Evolutionary conservation across 768 basidiomycete genomes (phyloP).

Genomic region (Lanmaoa pseudosensibilis): DNA sequence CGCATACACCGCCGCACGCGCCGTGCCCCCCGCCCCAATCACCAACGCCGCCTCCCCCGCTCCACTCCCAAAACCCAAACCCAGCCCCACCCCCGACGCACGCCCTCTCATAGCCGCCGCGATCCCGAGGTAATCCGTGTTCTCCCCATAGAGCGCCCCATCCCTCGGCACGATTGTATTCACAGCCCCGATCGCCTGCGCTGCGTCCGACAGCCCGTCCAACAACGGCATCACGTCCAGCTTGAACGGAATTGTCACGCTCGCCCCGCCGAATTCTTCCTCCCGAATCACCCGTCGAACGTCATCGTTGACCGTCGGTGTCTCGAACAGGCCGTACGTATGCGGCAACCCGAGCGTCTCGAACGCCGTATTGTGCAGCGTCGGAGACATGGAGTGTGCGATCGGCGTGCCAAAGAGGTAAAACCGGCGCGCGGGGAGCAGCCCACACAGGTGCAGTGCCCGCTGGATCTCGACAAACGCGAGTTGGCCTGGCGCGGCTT

Average conservation of each 20-base stretch:
- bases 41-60: conserved; percentile 58
- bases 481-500: conserved; percentile 93
- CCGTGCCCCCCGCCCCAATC: conserved; percentile 94
- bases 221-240: conserved; percentile 84
- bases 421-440: conserved; percentile 71
- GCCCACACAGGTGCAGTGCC: conserved; percentile 78
- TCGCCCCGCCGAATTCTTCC: conserved; percentile 88
- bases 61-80: neutral
- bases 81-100: conserved; percentile 33
- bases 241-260: conserved; percentile 96
- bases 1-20: conserved; percentile 92
- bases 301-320: conserved; percentile 59
- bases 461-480: conserved; percentile 84
- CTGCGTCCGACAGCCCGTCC: conserved; percentile 77
- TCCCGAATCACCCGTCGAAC: conserved; percentile 61
- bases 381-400: conserved; percentile 85
- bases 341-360: conserved; percentile 80
- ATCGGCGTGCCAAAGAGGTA: conserved; percentile 92
- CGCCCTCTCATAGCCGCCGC: conserved; percentile 49
- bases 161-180: conserved; percentile 74
- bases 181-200: conserved; percentile 86
- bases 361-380: conserved; percentile 90
- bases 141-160: conserved; percentile 76
- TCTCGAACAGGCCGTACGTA: conserved; percentile 77
- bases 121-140: conserved; percentile 96